Evolutionary conservation across 768 basidiomycete genomes (phyloP), one percentile per base, ranked within the genome.

Genomic region (Neoboletus magnificus): DNA sequence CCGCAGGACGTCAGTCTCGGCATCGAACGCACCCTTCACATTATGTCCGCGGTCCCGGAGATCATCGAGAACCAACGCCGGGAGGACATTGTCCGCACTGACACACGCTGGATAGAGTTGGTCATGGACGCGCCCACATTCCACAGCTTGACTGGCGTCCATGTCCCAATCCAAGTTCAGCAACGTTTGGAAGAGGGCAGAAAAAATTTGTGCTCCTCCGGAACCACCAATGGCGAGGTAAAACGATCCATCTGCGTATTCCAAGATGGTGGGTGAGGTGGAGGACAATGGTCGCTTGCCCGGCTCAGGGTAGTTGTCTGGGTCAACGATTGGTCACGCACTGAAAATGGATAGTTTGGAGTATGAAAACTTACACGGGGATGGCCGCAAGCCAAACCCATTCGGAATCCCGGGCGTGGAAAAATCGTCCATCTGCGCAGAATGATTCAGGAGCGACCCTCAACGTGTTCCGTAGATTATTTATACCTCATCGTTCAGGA

Each of bases 281-380:
- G 94, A 97, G 0, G 94, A 97, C 23, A 98, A 71, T 0, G 95
- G 92, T 4, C 93, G 86, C 71, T 98, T 98, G 8, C 88, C 84
- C 2, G 91, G 80, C 59, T 83, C 86, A 7, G 95, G 93, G 62
- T 91, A 95, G 69, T 98, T 97, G 73, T 84, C 91, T 93, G 63
- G 5, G 15, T 37, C 40, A 51, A 30, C 13, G 23, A 37, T 54
- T 6, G 11, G 58, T 59, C 44, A 54, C 8, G 4, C 33, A 33
- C 32, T 30, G 37, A 50, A 46, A 45, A 49, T 18, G 20, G 39
- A 23, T 22, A 22, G 46, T 33, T 25, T 30, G 9, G 39, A 18
- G 20, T 43, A 20, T 15, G 18, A 3, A 5, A 29, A 68, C 81
- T 54, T 68, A 89, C 90, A 92, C 7, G 89, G 90, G 16, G 89